Conservation (phyloP, 2,329 filamentous ascomycete genomes). For the Beauveria sp. region DNA sequence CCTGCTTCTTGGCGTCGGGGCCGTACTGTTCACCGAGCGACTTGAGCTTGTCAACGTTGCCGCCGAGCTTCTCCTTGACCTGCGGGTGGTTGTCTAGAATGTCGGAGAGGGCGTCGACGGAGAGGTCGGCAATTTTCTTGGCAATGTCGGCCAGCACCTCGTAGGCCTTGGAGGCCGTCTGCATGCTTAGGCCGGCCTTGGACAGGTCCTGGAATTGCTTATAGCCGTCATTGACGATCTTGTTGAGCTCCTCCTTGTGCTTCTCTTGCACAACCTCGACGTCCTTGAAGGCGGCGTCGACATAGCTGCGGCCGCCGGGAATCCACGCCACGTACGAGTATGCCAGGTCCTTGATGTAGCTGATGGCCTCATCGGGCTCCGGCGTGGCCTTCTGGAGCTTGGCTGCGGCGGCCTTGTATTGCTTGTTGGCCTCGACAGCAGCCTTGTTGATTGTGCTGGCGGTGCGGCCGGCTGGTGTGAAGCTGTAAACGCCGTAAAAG, state of each 20-base stretch:
- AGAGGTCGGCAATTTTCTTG: conserved; percentile 51
- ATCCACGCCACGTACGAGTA: conserved; percentile 65
- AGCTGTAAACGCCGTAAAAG: conserved; percentile 36
- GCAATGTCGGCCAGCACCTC: conserved; percentile 55
- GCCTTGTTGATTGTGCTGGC: conserved; percentile 37
- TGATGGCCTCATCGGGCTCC: conserved; percentile 57
- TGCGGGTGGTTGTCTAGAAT: conserved; percentile 67
- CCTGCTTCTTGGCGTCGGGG: conserved; percentile 68
- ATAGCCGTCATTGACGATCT: conserved; percentile 61
- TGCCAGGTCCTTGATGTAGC: conserved; percentile 57
- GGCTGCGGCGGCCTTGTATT: conserved; percentile 52
- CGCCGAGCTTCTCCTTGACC: conserved; percentile 64
- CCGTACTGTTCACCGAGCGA: conserved; percentile 62
- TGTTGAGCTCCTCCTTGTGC: conserved; percentile 62
- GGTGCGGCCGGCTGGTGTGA: conserved; percentile 36
- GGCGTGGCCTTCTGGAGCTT: conserved; percentile 57
- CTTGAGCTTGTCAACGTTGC: conserved; percentile 61
- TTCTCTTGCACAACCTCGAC: conserved; percentile 59
- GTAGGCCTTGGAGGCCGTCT: conserved; percentile 54
- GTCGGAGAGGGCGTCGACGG: conserved; percentile 54
- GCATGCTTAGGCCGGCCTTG: conserved; percentile 52
- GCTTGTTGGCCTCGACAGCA: conserved; percentile 47
- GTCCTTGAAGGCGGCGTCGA: conserved; percentile 64
- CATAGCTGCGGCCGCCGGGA: conserved; percentile 60
- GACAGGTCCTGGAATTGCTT: conserved; percentile 55